A percentile compares a stretch with the other conserved stretches of the same genome.
Evolutionary conservation across 2,329 filamentous ascomycete genomes (phyloP).

Genomic region (Claviceps pazoutovae): DNA sequence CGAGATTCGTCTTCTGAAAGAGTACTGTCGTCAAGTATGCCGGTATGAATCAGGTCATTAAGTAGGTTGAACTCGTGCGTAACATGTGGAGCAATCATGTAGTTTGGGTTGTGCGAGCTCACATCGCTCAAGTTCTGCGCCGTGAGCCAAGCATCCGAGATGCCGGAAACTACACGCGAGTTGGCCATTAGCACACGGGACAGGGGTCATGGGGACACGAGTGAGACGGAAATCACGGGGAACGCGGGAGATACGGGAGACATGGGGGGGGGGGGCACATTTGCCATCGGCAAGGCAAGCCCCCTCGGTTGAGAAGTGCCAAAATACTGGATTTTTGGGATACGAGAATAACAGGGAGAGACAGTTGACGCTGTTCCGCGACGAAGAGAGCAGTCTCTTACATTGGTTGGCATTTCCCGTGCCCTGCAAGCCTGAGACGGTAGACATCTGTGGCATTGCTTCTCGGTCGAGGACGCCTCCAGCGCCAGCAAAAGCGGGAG

Average conservation of each 20-base stretch:
- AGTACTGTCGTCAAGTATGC: conserved; percentile 70
- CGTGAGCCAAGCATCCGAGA: conserved; percentile 68
- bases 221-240: too few relatives aligned
- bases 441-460: conserved; percentile 51
- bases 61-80: conserved; percentile 93
- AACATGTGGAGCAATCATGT: conserved; percentile 86
- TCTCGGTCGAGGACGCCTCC: conserved; percentile 32
- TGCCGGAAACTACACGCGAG: conserved; percentile 49
- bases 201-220: neutral
- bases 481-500: conserved; percentile 26
- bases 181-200: conserved; percentile 5
- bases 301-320: neutral
- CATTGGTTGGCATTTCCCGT: conserved; percentile 56
- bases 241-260: too few relatives aligned
- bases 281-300: neutral
- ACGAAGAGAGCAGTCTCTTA: conserved; percentile 25
- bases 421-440: conserved; percentile 51
- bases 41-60: conserved; percentile 91
- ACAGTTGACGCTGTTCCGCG: neutral
- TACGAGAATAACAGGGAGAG: neutral
- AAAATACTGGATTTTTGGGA: neutral
- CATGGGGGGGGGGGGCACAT: too few relatives aligned
- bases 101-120: conserved; percentile 84
- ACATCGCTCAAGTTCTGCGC: conserved; percentile 84
- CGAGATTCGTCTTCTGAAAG: conserved; percentile 51